Evolutionary conservation across 441 rosid species (phyloP).

Genomic region (Erodium texanum): DNA sequence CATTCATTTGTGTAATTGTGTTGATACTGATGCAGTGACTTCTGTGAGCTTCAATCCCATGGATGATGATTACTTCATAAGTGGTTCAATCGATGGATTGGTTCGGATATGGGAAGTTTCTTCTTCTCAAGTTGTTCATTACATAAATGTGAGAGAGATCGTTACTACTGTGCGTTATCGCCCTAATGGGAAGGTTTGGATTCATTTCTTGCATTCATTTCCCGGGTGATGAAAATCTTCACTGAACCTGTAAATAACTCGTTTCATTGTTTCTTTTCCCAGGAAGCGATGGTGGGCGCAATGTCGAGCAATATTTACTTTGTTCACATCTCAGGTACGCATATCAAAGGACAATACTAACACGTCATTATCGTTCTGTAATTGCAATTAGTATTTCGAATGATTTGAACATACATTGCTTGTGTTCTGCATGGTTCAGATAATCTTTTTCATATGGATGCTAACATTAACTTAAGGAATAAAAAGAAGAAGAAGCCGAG

Average conservation of each 20-base stretch:
- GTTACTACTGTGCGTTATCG: slow-evolving; percentile 84
- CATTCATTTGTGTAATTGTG: slow-evolving; percentile 15
- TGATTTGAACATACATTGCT: not conserved
- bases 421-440: slow-evolving; percentile 32
- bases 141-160: slow-evolving; percentile 63
- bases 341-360: slow-evolving; percentile 26
- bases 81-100: slow-evolving; percentile 94
- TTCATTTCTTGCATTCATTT: not conserved
- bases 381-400: too few species aligned
- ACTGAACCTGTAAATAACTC: not conserved
- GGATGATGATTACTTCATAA: slow-evolving; percentile 73
- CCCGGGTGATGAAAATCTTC: not conserved
- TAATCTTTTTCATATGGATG: slow-evolving; percentile 65
- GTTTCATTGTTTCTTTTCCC: slow-evolving; percentile 12
- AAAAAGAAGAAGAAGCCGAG: slow-evolving; percentile 65
- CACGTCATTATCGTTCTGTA: too few species aligned
- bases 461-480: slow-evolving; percentile 44
- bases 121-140: slow-evolving; percentile 62
- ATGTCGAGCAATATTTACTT: slow-evolving; percentile 64
- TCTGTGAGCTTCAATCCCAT: slow-evolving; percentile 80
- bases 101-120: slow-evolving; percentile 79
- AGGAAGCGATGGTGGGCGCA: slow-evolving; percentile 79
- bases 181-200: slow-evolving; percentile 62
- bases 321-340: slow-evolving; percentile 54
- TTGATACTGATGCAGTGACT: slow-evolving; percentile 54